Evolutionary conservation across 345 rosid genomes (phyloP).

Genomic region (Lumnitzera racemosa): DNA sequence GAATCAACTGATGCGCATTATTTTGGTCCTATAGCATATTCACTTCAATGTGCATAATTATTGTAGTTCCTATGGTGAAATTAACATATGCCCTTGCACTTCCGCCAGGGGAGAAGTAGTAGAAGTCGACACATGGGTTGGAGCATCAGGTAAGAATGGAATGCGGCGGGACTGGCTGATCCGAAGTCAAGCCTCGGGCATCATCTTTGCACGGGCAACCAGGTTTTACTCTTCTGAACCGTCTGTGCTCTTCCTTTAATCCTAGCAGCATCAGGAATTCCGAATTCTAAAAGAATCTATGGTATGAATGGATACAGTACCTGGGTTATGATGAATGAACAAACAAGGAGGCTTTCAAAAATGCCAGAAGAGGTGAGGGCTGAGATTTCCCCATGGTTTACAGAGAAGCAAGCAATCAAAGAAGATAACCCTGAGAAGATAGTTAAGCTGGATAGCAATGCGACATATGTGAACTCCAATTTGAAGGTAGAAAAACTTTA

Average conservation of each 20-base stretch:
- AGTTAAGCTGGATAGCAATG: constrained; percentile 39
- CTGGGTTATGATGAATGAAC: constrained; percentile 73
- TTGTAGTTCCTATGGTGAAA: too few species aligned
- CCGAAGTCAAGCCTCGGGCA: constrained; percentile 56
- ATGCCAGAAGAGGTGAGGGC: constrained; percentile 60
- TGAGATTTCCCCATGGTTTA: constrained; percentile 65
- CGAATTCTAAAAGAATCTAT: background rate
- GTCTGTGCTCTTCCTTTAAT: background rate
- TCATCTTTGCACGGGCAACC: constrained; percentile 47
- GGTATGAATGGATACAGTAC: constrained; percentile 28
- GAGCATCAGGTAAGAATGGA: constrained; percentile 65
- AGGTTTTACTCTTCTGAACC: constrained; percentile 23
- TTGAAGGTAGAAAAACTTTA: constrained; percentile 31
- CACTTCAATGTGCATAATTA: too few species aligned
- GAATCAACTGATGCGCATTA: too few species aligned
- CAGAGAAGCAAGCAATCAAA: constrained; percentile 46
- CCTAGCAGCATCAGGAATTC: background rate
- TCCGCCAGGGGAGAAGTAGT: constrained; percentile 49
- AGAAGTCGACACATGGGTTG: constrained; percentile 73
- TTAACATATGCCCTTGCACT: too few species aligned
- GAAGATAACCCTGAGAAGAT: constrained; percentile 50
- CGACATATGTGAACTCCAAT: constrained; percentile 39
- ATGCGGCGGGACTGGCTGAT: constrained; percentile 67
- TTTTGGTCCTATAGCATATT: too few species aligned
- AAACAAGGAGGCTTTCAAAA: constrained; percentile 58